A percentile compares a stretch with the other conserved stretches of the same genome.
Evolutionary conservation across 169 alveolate genomes (phyloP).

Genomic region (Eimeria acervulina): DNA sequence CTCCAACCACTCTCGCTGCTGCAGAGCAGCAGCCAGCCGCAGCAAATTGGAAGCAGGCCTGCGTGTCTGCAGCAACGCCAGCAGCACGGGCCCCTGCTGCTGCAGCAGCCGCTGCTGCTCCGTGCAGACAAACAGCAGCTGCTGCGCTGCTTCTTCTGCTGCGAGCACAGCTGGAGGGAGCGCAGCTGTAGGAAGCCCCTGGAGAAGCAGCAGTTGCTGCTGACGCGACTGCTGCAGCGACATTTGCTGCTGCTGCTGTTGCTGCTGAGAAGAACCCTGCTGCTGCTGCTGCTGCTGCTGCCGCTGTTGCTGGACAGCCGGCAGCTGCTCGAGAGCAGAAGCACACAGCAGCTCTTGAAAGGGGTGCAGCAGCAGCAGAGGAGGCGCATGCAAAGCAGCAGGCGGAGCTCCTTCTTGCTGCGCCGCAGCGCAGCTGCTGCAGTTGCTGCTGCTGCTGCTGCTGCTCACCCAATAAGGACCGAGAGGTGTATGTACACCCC

Average conservation of each 20-base stretch:
- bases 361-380: slow-evolving; percentile 65
- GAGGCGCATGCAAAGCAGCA: slow-evolving; percentile 58
- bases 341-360: slow-evolving; percentile 45
- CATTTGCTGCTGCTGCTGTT: background rate
- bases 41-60: slow-evolving; percentile 22
- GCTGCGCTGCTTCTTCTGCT: slow-evolving; percentile 50
- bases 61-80: slow-evolving; percentile 5
- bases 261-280: slow-evolving; percentile 25
- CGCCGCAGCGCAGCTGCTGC: slow-evolving; percentile 39
- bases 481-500: slow-evolving; percentile 63
- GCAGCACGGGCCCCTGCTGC: slow-evolving; percentile 65
- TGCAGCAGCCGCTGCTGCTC: slow-evolving; percentile 74
- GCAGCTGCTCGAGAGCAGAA: slow-evolving; percentile 20
- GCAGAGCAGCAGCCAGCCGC: slow-evolving; percentile 66
- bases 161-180: slow-evolving; percentile 25
- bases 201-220: slow-evolving; percentile 55
- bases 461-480: slow-evolving; percentile 48
- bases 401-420: slow-evolving; percentile 32
- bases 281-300: slow-evolving; percentile 47
- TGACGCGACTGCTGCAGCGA: background rate
- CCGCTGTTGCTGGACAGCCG: background rate
- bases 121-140: slow-evolving; percentile 45
- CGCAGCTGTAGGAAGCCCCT: slow-evolving; percentile 47
- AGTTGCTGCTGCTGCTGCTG: slow-evolving; percentile 61
- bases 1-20: slow-evolving; percentile 41